phyloP scores from a whole-genome alignment of 2,329 filamentous ascomycete species.

The Aspergillus nomiae region DNA sequence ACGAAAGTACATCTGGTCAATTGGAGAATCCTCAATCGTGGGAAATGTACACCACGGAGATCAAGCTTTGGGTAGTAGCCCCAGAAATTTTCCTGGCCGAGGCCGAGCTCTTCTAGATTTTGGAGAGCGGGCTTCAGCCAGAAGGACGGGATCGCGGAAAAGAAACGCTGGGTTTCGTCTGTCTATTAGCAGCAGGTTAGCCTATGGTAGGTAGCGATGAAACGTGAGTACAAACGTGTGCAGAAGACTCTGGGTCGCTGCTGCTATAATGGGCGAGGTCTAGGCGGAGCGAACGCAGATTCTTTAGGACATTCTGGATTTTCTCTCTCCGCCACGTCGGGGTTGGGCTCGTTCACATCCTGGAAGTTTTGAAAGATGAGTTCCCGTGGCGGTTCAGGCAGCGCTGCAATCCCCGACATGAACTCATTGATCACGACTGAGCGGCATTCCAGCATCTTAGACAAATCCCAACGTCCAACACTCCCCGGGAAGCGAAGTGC shows the following conservation, averaged over 20 bases:
- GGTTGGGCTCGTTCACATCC: slow-evolving; percentile 7
- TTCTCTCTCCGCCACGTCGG: neutral
- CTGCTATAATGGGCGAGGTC: slow-evolving; percentile 8
- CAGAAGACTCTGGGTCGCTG: neutral
- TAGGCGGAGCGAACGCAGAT: slow-evolving; percentile 7
- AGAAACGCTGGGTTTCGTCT: slow-evolving; percentile 7
- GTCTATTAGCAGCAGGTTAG: neutral
- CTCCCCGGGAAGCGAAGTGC: neutral
- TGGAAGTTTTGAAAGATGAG: slow-evolving; percentile 7
- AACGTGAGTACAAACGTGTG: neutral
- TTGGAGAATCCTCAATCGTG: slow-evolving; percentile 42
- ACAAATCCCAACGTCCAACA: too few relatives aligned
- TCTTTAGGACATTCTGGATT: neutral
- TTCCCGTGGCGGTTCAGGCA: neutral
- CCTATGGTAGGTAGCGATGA: neutral
- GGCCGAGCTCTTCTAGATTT: slow-evolving; percentile 38
- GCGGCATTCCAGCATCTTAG: neutral
- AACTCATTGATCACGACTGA: neutral
- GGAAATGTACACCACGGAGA: slow-evolving; percentile 38
- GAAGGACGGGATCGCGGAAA: slow-evolving; percentile 2
- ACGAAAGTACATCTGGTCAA: slow-evolving; percentile 48
- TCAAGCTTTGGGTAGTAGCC: slow-evolving; percentile 46
- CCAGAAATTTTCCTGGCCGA: slow-evolving; percentile 47
- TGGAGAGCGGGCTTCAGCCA: slow-evolving; percentile 12
- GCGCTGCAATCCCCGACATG: neutral